phyloP scores from a whole-genome alignment of 768 basidiomycete genomes.

The Coprinopsis sp. region DNA sequence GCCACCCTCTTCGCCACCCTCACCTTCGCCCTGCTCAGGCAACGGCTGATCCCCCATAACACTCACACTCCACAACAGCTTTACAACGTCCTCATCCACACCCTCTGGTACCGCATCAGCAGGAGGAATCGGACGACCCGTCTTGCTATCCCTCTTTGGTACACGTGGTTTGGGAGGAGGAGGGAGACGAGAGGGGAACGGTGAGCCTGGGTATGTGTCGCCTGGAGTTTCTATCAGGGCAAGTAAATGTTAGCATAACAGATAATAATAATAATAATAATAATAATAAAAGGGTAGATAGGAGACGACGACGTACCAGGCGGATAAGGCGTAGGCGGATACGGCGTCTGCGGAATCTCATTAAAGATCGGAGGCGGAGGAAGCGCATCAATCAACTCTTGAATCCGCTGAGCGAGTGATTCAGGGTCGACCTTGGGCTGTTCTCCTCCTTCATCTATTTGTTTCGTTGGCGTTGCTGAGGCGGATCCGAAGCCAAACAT shows the following conservation, averaged over 20 bases:
- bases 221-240: no score
- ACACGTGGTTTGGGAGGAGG: constrained; percentile 14
- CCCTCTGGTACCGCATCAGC: constrained; percentile 26
- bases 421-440: constrained; percentile 26
- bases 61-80: constrained; percentile 44
- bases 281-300: neutral
- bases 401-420: constrained; percentile 48
- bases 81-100: constrained; percentile 40
- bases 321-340: constrained; percentile 5
- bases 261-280: no score
- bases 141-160: constrained; percentile 8
- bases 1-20: neutral
- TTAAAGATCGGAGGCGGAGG: constrained; percentile 22
- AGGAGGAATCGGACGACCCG: constrained; percentile 27
- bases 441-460: constrained; percentile 6
- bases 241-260: no score
- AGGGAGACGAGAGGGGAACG: constrained; percentile 1
- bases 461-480: neutral
- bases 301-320: constrained; percentile 1
- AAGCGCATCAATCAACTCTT: constrained; percentile 43
- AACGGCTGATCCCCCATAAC: no score
- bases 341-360: constrained; percentile 3
- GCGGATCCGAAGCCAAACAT: neutral
- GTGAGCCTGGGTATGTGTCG: constrained; percentile 1
- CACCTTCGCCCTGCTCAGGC: no score